Percentiles rank a stretch among this genome's conserved stretches.
Evolutionary conservation across 2,329 filamentous ascomycete species (phyloP).

Genomic region (Phoma sp.): DNA sequence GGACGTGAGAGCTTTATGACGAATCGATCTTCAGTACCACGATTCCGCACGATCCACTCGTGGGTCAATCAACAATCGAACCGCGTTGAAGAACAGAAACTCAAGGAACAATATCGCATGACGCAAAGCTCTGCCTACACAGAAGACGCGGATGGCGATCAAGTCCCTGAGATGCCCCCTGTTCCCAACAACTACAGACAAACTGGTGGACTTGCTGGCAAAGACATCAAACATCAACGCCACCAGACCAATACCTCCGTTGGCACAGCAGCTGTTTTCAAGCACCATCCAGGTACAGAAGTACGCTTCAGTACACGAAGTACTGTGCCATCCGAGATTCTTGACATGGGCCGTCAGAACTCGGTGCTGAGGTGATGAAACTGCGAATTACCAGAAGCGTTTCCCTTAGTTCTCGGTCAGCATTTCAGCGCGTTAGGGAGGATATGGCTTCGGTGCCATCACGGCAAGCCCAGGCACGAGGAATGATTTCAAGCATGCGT

Average conservation of each 20-base stretch:
- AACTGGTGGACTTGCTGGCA: slow-evolving; percentile 35
- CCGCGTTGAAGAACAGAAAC: slow-evolving; percentile 44
- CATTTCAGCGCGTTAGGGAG: slow-evolving; percentile 13
- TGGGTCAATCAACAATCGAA: slow-evolving; percentile 51
- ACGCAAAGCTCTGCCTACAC: slow-evolving; percentile 38
- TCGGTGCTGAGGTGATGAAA: slow-evolving; percentile 23
- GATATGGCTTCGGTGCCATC: background rate
- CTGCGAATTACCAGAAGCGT: slow-evolving; percentile 1
- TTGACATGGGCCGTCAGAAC: slow-evolving; percentile 40
- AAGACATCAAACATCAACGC: slow-evolving; percentile 42
- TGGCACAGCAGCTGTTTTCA: slow-evolving; percentile 50
- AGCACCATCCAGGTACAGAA: slow-evolving; percentile 48
- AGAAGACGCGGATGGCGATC: slow-evolving; percentile 24
- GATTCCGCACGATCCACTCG: slow-evolving; percentile 50
- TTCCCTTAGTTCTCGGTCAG: slow-evolving; percentile 8
- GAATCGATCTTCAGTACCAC: slow-evolving; percentile 42
- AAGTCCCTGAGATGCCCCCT: slow-evolving; percentile 40
- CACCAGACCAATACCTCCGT: slow-evolving; percentile 40
- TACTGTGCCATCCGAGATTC: slow-evolving; percentile 46
- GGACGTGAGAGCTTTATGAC: slow-evolving; percentile 47
- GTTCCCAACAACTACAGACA: slow-evolving; percentile 30
- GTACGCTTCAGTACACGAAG: slow-evolving; percentile 48
- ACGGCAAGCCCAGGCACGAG: background rate
- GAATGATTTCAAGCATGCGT: slow-evolving; percentile 6
- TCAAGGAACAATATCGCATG: slow-evolving; percentile 44